A percentile compares a stretch with the other conserved stretches of the same genome.
Conservation (phyloP, 1,284 basidiomycete genomes). For the Rhizoctonia solani region DNA sequence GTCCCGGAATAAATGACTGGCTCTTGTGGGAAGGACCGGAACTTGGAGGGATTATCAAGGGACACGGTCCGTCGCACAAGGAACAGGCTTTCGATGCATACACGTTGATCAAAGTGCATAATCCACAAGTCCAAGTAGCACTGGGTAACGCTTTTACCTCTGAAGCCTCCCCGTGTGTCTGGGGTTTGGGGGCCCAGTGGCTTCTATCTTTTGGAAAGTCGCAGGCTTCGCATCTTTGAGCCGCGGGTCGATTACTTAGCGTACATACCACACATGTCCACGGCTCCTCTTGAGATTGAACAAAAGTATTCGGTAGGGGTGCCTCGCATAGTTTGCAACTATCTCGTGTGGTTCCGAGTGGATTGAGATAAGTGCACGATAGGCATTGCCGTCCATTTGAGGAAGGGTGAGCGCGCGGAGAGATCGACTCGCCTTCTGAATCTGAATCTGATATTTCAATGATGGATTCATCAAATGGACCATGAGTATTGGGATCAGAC, state of each 20-base stretch:
- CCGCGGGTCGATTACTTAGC: neutral
- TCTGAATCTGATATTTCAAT: constrained; percentile 22
- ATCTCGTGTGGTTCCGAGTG: neutral
- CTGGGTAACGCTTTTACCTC: neutral
- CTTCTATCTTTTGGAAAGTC: constrained; percentile 9
- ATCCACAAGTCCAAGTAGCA: constrained; percentile 36
- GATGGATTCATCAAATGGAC: neutral
- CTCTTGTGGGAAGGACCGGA: constrained; percentile 5
- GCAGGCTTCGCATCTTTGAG: constrained; percentile 14
- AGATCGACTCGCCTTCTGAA: neutral
- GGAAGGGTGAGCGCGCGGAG: neutral
- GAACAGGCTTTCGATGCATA: constrained; percentile 59
- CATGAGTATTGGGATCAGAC: neutral
- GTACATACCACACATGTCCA: constrained; percentile 62
- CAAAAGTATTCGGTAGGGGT: neutral
- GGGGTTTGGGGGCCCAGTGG: constrained; percentile 13
- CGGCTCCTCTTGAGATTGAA: constrained; percentile 39
- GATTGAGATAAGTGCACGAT: constrained; percentile 33
- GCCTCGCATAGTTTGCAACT: constrained; percentile 28
- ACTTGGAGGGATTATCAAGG: constrained; percentile 24
- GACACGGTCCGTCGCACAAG: constrained; percentile 61
- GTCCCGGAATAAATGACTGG: neutral
- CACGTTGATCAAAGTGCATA: constrained; percentile 73
- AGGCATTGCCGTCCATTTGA: constrained; percentile 3
- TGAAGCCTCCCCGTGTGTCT: neutral